Percentiles rank a stretch among this genome's conserved stretches.
These are phyloP conservation scores for Acanthamoeba comandoni DNA, from an alignment of 208 protist species.

Conservation along the genomic window DNA sequence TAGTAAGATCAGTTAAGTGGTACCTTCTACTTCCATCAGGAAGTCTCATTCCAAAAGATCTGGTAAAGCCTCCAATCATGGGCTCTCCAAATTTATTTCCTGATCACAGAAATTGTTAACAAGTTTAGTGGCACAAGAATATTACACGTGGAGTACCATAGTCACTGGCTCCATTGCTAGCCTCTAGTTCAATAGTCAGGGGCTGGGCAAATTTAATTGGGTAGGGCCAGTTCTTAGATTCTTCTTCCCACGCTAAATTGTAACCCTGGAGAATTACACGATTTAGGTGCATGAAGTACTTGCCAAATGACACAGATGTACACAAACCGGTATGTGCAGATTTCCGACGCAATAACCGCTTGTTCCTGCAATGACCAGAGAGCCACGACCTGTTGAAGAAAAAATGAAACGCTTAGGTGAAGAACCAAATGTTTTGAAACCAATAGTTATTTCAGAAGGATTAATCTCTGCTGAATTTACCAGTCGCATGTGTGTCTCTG, in stretches of 20 bases:
- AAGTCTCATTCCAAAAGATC: constrained; percentile 85
- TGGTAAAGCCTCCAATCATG: constrained; percentile 87
- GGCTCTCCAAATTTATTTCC: constrained; percentile 88
- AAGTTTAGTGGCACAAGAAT: no score
- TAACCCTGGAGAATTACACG: constrained; percentile 68
- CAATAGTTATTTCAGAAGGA: no score
- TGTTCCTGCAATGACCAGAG: constrained; percentile 87
- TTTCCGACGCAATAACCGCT: constrained; percentile 88
- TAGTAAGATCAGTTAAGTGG: constrained; percentile 18
- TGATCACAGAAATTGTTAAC: background rate
- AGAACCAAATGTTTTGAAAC: no score
- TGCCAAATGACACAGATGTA: no score
- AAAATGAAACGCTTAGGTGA: no score
- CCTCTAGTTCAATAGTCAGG: constrained; percentile 88
- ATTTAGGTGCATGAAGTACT: no score
- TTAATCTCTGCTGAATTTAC: background rate
- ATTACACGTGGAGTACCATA: constrained; percentile 84
- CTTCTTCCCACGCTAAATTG: constrained; percentile 85
- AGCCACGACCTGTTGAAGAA: constrained; percentile 79
- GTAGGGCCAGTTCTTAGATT: constrained; percentile 55
- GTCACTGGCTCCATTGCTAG: constrained; percentile 88
- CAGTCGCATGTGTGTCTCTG: constrained; percentile 86
- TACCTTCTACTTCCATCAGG: constrained; percentile 81
- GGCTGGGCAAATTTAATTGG: constrained; percentile 86
- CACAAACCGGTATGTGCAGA: constrained; percentile 84